Conservation (phyloP, 306 rosid species). For the Adenanthera pavonina region DNA sequence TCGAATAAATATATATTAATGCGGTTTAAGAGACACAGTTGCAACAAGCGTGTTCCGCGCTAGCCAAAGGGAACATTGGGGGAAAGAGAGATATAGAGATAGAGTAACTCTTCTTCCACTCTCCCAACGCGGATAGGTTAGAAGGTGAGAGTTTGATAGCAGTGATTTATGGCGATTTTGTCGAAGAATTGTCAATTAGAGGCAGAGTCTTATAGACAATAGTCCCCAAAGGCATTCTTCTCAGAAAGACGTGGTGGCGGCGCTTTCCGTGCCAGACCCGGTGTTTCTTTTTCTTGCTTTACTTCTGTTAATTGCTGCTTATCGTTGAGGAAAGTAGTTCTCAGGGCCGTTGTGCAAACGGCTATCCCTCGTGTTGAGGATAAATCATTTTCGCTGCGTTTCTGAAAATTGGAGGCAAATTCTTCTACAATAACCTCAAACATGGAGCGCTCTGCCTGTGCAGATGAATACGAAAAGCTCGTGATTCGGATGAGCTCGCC, state of each 20-base stretch:
- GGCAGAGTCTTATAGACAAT: slow-evolving; percentile 42
- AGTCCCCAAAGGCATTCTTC: neutral
- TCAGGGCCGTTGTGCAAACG: neutral
- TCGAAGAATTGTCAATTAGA: slow-evolving; percentile 39
- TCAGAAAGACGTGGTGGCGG: slow-evolving; percentile 1
- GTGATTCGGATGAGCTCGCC: slow-evolving; percentile 82
- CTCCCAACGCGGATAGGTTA: slow-evolving; percentile 27
- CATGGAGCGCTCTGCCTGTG: slow-evolving; percentile 79
- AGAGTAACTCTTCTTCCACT: slow-evolving; percentile 29
- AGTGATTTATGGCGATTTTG: slow-evolving; percentile 59
- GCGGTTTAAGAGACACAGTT: slow-evolving; percentile 30
- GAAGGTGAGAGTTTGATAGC: slow-evolving; percentile 46
- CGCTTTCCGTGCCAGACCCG: neutral
- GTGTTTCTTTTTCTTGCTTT: neutral
- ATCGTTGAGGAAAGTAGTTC: slow-evolving; percentile 7
- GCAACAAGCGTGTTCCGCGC: slow-evolving; percentile 61
- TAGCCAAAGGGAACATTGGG: neutral
- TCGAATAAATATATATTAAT: neutral
- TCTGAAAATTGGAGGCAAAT: neutral
- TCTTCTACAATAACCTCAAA: neutral
- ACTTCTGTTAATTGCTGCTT: neutral
- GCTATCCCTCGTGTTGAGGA: neutral
- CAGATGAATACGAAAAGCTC: slow-evolving; percentile 84
- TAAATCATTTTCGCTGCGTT: slow-evolving; percentile 26
- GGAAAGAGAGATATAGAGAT: slow-evolving; percentile 30